Evolutionary conservation across 164 flowering plant genomes (phyloP), one percentile per base, ranked within the genome.

Genomic region (Vitis labrusca): DNA sequence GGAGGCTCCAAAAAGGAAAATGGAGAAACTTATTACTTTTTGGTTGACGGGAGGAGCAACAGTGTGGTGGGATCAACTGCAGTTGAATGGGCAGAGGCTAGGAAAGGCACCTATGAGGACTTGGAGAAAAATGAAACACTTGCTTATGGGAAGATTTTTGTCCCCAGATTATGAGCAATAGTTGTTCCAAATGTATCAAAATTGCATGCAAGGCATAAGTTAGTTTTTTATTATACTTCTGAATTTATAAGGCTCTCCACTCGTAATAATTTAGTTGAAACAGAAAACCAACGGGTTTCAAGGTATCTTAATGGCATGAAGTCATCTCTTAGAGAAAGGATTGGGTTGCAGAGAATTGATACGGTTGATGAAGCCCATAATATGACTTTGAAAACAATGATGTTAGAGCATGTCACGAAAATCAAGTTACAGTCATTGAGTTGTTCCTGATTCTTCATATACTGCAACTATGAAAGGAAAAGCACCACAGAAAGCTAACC

Each of bases 91-190:
- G 7, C 19, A 4, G 8, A 13, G 59, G 0, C 53, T 59, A 55
- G 66, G 60, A n/a, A 66, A 73, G 13, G 2, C 2, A 13, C 65
- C 12, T 0, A n/a, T 71, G 7, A 23, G 50, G 1, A 56, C 49
- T 3, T 64, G 61, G 68, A 8, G 5, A 0, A 30, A 14, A 9
- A 66, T 66, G 71, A 73, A 73, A 48, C 16, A 30, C 10, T 9
- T 60, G 2, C 0, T 73, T 5, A 13, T 7, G 8, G 14, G 15
- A 0, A 14, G 61, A 13, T 73, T 73, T 37, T 54, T 73, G 1
- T 71, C 66, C 2, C 61, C 29, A 0, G 61, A 73, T 53, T 66
- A 73, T 65, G 65, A 59, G 15, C 59, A 59, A 11, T 1, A 49
- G 8, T 15, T 72, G 10, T 72, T 15, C 37, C 37, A 58, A 8